Evolutionary conservation across 495 filamentous ascomycete species (phyloP), one percentile per base, ranked within the genome.

Genomic region (Podospora sp.): DNA sequence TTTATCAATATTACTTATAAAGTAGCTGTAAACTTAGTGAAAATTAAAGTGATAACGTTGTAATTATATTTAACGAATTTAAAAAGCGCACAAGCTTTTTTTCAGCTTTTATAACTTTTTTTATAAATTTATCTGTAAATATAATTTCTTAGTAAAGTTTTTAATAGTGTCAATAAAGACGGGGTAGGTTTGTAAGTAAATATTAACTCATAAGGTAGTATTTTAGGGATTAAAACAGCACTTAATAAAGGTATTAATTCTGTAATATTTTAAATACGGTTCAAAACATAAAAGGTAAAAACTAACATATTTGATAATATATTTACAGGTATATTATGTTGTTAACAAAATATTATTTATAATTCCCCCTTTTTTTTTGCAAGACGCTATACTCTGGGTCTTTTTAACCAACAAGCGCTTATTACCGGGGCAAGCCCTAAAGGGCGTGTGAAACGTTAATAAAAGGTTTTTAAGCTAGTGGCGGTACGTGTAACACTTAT

Each of bases 281-380:
- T 16, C n/a, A 29, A 21, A 7, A 63, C 14, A 51, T 26, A n/a
- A 0, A 24, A 29, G 25, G 60, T 63, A 0, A 27, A 63, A 51
- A 63, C 25, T 0, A n/a, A 63, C 22, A n/a, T 40, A 8, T 62
- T 52, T 18, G 11, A 52, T 63, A 51, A 63, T 26, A 11, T 63
- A 53, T 0, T 52, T 2, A 25, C 14, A 0, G 12, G n/a, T n/a
- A n/a, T n/a, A n/a, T n/a, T n/a, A n/a, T n/a, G n/a, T n/a, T n/a
- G n/a, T n/a, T n/a, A n/a, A n/a, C n/a, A n/a, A n/a, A n/a, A n/a
- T n/a, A n/a, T n/a, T n/a, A n/a, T n/a, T n/a, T n/a, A n/a, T n/a
- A n/a, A n/a, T n/a, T n/a, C n/a, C n/a, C n/a, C n/a, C n/a, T n/a
- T n/a, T n/a, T n/a, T n/a, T n/a, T n/a, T n/a, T n/a, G n/a, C n/a